Evolutionary conservation across 345 rosid genomes (phyloP).

Genomic region (Dovyalis caffra): DNA sequence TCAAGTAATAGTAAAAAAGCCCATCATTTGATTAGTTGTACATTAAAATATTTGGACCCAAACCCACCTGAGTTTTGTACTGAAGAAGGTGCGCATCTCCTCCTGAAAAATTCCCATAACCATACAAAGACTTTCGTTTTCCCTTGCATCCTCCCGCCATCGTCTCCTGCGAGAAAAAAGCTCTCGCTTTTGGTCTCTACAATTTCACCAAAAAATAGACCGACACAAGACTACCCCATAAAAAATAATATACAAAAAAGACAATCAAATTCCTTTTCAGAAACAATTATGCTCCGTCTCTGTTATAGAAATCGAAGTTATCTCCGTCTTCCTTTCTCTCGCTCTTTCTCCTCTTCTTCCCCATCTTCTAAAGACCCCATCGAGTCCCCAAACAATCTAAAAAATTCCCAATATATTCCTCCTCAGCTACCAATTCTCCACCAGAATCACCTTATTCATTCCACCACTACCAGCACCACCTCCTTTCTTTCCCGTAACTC

Average conservation of each 20-base stretch:
- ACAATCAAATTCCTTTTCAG: background rate
- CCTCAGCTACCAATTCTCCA: slow-evolving; percentile 30
- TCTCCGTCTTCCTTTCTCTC: slow-evolving; percentile 34
- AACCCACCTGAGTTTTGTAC: background rate
- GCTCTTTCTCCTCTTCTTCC: slow-evolving; percentile 41
- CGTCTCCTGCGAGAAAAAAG: background rate
- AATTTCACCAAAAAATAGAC: background rate
- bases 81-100: background rate
- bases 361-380: slow-evolving; percentile 26
- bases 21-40: no score
- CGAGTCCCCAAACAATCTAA: slow-evolving; percentile 30
- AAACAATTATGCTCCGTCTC: slow-evolving; percentile 48
- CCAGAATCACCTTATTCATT: slow-evolving; percentile 22
- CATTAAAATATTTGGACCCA: background rate
- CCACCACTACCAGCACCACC: slow-evolving; percentile 20
- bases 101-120: background rate
- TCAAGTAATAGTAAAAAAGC: no score
- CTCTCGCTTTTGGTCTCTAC: background rate
- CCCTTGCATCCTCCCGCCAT: slow-evolving; percentile 5
- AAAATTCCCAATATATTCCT: slow-evolving; percentile 26
- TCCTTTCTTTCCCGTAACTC: slow-evolving; percentile 43
- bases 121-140: no score
- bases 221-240: background rate
- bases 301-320: slow-evolving; percentile 42
- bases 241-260: no score